These are phyloP conservation scores for Microsporum ferrugineum DNA, from an alignment of 2,329 filamentous ascomycete species.

Conservation along the genomic window DNA sequence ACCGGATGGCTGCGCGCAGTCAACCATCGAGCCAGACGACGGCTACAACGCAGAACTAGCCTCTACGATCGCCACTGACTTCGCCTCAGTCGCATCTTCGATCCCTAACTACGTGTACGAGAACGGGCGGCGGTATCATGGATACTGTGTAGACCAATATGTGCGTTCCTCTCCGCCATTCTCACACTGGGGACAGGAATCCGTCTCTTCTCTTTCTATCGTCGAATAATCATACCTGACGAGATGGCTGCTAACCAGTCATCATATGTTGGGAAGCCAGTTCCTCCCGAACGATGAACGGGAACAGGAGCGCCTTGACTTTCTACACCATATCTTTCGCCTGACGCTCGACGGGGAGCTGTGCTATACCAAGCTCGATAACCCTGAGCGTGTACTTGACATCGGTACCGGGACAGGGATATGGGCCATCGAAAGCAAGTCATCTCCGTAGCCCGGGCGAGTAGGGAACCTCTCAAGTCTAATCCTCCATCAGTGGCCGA, in stretches of 20 bases:
- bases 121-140: slow-evolving; percentile 17
- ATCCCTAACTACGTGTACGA: slow-evolving; percentile 14
- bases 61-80: slow-evolving; percentile 7
- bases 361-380: slow-evolving; percentile 22
- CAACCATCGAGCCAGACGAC: slow-evolving; percentile 10
- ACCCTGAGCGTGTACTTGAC: slow-evolving; percentile 20
- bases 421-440: slow-evolving; percentile 12
- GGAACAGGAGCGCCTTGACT: slow-evolving; percentile 33
- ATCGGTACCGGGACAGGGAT: slow-evolving; percentile 28
- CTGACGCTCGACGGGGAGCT: slow-evolving; percentile 23
- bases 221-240: background rate
- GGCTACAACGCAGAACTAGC: background rate
- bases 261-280: background rate
- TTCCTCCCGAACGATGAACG: slow-evolving; percentile 13
- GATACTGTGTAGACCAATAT: slow-evolving; percentile 14
- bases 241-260: background rate
- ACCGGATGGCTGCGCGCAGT: background rate
- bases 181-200: background rate
- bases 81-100: slow-evolving; percentile 10
- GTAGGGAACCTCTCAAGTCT: background rate
- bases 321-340: slow-evolving; percentile 28
- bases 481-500: slow-evolving; percentile 9
- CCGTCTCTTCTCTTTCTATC: background rate
- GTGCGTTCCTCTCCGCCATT: background rate
- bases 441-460: background rate